Evolutionary conservation across 2,329 filamentous ascomycete genomes (phyloP).

Genomic region (Chalaropsis ovoidea): DNA sequence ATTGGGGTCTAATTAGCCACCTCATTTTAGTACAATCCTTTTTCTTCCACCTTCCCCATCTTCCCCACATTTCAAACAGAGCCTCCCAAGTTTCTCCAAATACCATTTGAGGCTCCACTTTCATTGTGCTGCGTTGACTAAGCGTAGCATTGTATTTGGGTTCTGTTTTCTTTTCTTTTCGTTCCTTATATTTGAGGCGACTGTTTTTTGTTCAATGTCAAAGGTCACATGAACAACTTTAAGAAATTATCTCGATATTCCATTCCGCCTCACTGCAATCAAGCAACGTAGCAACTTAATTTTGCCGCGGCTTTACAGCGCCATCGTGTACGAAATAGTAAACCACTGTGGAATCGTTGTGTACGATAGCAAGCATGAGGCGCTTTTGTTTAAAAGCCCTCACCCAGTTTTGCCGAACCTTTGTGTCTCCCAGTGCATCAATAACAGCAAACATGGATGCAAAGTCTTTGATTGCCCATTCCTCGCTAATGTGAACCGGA

Average conservation of each 20-base stretch:
- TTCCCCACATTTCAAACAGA: constrained; percentile 7
- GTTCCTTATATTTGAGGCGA: background rate
- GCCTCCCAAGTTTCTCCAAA: background rate
- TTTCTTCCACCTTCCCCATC: background rate
- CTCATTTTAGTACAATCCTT: constrained; percentile 12
- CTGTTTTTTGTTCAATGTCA: background rate
- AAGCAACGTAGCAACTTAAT: constrained; percentile 37
- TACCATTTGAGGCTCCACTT: background rate
- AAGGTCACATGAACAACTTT: background rate
- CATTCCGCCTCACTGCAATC: background rate
- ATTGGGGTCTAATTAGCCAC: constrained; percentile 12
- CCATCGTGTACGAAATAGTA: constrained; percentile 81
- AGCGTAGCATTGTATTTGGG: background rate
- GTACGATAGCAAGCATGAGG: constrained; percentile 61
- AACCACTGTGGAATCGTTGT: constrained; percentile 71
- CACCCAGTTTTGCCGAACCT: constrained; percentile 34
- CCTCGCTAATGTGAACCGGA: constrained; percentile 61
- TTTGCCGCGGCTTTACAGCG: constrained; percentile 77
- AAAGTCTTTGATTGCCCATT: constrained; percentile 57
- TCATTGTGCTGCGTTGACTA: background rate
- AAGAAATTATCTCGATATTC: background rate
- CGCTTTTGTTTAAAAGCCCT: constrained; percentile 49
- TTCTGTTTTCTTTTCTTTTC: background rate
- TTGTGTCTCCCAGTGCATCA: constrained; percentile 30
- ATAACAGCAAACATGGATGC: constrained; percentile 60